Conservation (phyloP, 306 rosid species). For the Vigna angularis region DNA sequence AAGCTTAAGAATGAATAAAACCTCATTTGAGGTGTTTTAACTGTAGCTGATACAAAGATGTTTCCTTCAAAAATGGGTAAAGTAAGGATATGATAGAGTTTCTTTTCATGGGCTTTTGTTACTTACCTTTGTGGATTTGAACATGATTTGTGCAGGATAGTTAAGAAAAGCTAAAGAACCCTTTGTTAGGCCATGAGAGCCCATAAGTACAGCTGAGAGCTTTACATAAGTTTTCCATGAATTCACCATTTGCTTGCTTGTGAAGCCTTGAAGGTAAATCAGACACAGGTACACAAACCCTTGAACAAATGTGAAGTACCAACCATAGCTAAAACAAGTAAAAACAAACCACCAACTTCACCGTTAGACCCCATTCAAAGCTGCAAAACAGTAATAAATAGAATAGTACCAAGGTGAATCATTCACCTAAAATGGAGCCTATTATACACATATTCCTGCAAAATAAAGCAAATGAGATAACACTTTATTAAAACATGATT, state of each 20-base stretch:
- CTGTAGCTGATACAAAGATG: background rate
- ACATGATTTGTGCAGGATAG: conserved; percentile 99
- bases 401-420: conserved; percentile 28
- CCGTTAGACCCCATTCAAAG: conserved; percentile 17
- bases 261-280: conserved; percentile 92
- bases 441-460: conserved; percentile 95
- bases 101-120: conserved; percentile 14
- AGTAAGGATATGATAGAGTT: background rate
- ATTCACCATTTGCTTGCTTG: conserved; percentile 96
- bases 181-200: conserved; percentile 97
- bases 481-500: background rate
- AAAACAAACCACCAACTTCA: conserved; percentile 29
- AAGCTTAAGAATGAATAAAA: background rate
- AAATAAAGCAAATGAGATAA: conserved; percentile 46
- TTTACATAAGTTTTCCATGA: conserved; percentile 99
- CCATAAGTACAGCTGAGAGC: conserved; percentile 94
- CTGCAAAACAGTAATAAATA: conserved; percentile 26
- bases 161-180: conserved; percentile 96
- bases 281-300: conserved; percentile 90
- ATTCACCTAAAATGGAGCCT: conserved; percentile 90
- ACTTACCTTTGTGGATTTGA: conserved; percentile 93
- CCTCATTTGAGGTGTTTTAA: background rate
- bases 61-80: conserved; percentile 36
- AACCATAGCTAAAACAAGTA: conserved; percentile 84
- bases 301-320: conserved; percentile 99